Evolutionary conservation across 768 basidiomycete species (phyloP).

Genomic region (Chalciporus sphaerocephalus): DNA sequence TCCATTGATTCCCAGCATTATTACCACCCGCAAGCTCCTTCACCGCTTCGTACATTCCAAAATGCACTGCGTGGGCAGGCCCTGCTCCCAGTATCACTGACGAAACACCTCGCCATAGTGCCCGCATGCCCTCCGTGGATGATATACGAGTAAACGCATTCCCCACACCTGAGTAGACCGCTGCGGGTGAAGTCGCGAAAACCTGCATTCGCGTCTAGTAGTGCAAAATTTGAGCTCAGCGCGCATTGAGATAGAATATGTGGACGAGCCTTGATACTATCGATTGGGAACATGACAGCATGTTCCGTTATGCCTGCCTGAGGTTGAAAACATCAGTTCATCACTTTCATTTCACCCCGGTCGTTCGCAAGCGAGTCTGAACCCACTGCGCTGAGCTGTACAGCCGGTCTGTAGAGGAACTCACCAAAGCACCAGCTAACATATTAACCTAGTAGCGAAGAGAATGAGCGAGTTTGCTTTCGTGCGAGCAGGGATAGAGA

Average conservation of each 20-base stretch:
- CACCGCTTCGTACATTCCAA: slow-evolving; percentile 91
- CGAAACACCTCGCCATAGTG: slow-evolving; percentile 93
- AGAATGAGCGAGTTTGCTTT: slow-evolving; percentile 15
- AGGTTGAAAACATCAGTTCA: slow-evolving; percentile 14
- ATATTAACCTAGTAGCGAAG: slow-evolving; percentile 71
- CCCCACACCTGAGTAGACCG: slow-evolving; percentile 84
- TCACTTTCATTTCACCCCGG: slow-evolving; percentile 1
- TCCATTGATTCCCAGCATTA: slow-evolving; percentile 66
- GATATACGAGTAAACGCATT: slow-evolving; percentile 91
- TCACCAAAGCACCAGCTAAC: slow-evolving; percentile 92
- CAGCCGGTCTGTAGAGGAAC: slow-evolving; percentile 29
- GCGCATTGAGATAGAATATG: not conserved
- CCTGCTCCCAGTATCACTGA: slow-evolving; percentile 96
- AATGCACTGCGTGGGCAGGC: slow-evolving; percentile 97
- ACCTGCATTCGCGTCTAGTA: slow-evolving; percentile 98
- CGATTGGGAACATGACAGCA: slow-evolving; percentile 97
- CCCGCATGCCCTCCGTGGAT: slow-evolving; percentile 86
- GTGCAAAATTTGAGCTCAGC: slow-evolving; percentile 2
- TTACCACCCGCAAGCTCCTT: slow-evolving; percentile 93
- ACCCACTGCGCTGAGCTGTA: slow-evolving; percentile 1
- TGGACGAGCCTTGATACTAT: slow-evolving; percentile 88
- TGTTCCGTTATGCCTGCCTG: slow-evolving; percentile 99
- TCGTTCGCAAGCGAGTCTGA: not conserved
- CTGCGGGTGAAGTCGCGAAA: slow-evolving; percentile 78
- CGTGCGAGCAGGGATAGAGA: slow-evolving; percentile 3